Conservation (phyloP, 1,139 yeast genomes). For the Blastobotrys petasosporus region DNA sequence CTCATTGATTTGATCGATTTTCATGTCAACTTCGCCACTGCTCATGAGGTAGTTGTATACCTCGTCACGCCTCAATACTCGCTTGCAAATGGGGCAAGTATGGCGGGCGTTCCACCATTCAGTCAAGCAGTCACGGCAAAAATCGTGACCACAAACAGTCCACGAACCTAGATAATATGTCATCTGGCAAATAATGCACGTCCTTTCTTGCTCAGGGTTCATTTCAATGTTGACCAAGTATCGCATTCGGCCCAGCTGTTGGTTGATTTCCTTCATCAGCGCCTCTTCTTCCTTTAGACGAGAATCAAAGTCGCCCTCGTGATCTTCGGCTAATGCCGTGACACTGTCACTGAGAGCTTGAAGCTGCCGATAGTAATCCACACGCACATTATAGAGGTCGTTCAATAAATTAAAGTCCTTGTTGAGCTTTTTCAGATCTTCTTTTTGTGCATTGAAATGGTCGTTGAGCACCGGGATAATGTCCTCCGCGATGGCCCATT, state of each 20-base stretch:
- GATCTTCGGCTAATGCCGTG: constrained; percentile 23
- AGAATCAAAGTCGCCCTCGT: constrained; percentile 12
- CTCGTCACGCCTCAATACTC: constrained; percentile 39
- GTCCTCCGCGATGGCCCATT: not conserved
- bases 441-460: not conserved
- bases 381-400: constrained; percentile 65
- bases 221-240: constrained; percentile 51
- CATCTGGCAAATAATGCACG: constrained; percentile 74
- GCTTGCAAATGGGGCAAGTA: constrained; percentile 77
- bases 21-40: constrained; percentile 1
- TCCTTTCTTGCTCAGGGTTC: constrained; percentile 32
- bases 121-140: constrained; percentile 68
- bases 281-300: constrained; percentile 18
- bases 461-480: not conserved
- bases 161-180: constrained; percentile 67
- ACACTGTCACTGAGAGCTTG: constrained; percentile 84
- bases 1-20: not conserved
- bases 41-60: constrained; percentile 52
- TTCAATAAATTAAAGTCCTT: constrained; percentile 52
- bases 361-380: constrained; percentile 74
- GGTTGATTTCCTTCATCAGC: constrained; percentile 19
- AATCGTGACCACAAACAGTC: constrained; percentile 86
- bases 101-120: constrained; percentile 58
- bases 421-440: constrained; percentile 8
- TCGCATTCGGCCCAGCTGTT: constrained; percentile 39